These are phyloP conservation scores for Buddleja alternifolia DNA, from an alignment of 257 asterid genomes.

Conservation along the genomic window DNA sequence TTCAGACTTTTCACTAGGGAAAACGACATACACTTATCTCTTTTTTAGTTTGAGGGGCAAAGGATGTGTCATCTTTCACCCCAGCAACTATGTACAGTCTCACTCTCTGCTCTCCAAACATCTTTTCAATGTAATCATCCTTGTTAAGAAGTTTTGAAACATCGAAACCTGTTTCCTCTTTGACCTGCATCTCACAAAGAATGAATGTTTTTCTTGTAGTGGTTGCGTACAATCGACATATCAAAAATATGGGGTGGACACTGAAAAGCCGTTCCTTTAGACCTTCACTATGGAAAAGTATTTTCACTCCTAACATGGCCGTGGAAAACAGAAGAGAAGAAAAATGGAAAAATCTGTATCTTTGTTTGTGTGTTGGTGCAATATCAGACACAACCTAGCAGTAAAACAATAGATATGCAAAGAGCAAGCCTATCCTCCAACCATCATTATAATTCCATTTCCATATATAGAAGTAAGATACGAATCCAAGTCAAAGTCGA, in stretches of 20 bases:
- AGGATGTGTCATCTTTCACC: constrained; percentile 72
- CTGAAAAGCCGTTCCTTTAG: too few species aligned
- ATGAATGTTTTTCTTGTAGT: too few species aligned
- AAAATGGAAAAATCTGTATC: too few species aligned
- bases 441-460: neutral
- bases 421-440: constrained; percentile 6
- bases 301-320: too few species aligned
- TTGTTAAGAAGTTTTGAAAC: constrained; percentile 70
- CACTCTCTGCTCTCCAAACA: constrained; percentile 89
- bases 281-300: too few species aligned
- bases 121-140: constrained; percentile 73
- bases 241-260: too few species aligned
- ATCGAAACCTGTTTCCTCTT: constrained; percentile 90
- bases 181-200: constrained; percentile 58
- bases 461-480: neutral
- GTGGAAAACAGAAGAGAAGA: too few species aligned
- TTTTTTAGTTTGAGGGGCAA: constrained; percentile 86
- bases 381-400: too few species aligned
- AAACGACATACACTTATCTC: constrained; percentile 80
- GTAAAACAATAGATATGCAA: neutral
- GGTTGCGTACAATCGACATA: too few species aligned
- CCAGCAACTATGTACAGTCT: constrained; percentile 80
- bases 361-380: too few species aligned
- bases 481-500: neutral
- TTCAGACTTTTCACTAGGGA: constrained; percentile 2